Base-by-base conservation (phyloP, 2,329 filamentous ascomycete genomes). In the Biscogniauxia mediterranea region DNA sequence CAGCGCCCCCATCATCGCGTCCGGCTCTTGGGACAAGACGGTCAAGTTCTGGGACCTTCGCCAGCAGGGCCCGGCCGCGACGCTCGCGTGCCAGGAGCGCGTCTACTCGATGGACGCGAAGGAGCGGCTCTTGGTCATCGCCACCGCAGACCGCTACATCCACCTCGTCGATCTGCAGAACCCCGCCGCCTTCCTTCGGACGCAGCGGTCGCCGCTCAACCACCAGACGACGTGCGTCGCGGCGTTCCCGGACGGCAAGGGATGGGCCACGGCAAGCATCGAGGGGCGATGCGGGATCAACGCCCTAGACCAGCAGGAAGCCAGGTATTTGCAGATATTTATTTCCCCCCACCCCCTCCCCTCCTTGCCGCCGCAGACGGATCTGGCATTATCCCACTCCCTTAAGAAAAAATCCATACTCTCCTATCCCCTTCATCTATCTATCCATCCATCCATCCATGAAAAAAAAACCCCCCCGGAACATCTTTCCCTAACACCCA, bases 31-130 rank as follows among this genome's bases (percentile, higher is more conserved):
- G 83, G 83, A 86, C 74, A 80, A 79, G 70, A 85, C 81, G 2
- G 76, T 85, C 66, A 81, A 81, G 69, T 83, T 82, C 73, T 86
- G 83, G 83, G 83, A 86, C 69, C 61, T 84, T 51, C 80, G 83
- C 56, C 78, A 80, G 69, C 73, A 73, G 13, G 76, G 72, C 11
- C 59, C 63, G 5, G 75, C 82, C 58, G 79, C 75, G 21, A 73
- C 75, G 17, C 63, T 85, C 21, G 71, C 77, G 25, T 83, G 81
- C 67, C 75, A 78, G 65, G 82, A 85, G 63, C 81, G 83, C 58
- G 76, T 85, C 57, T 77, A 74, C 61, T 56, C 71, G 54, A 73
- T 77, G 69, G 76, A 76, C 63, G 56, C 72, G 2, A 67, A 65
- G 54, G 65, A 64, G 28, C 23, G 56, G n/a, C 61, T 73, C 9